A percentile compares a stretch with the other conserved stretches of the same genome.
Conservation (phyloP, 2,329 filamentous ascomycete species). For the Tympanopsis confertula region DNA sequence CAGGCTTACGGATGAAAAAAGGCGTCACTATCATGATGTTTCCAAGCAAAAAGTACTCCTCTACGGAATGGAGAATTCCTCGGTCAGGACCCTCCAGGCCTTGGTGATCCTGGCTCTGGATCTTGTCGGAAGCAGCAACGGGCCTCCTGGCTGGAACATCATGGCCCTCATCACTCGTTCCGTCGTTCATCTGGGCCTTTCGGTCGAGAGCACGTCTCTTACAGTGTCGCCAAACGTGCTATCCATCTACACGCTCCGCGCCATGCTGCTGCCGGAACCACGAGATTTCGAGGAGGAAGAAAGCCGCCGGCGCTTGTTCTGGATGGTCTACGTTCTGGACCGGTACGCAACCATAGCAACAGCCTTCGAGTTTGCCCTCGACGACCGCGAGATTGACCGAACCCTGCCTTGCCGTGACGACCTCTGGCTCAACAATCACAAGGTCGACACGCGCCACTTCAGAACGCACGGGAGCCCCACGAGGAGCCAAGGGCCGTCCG, state of each 20-base stretch:
- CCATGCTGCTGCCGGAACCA: conserved; percentile 73
- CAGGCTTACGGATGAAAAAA: conserved; percentile 60
- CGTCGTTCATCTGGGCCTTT: conserved; percentile 76
- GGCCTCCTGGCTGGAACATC: conserved; percentile 84
- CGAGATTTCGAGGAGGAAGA: conserved; percentile 77
- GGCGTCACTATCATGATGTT: conserved; percentile 64
- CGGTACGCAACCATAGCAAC: conserved; percentile 84
- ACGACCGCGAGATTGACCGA: conserved; percentile 81
- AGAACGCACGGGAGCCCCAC: conserved; percentile 30
- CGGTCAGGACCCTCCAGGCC: conserved; percentile 77
- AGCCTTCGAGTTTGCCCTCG: conserved; percentile 80
- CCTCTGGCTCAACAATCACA: conserved; percentile 70
- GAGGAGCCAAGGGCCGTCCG: conserved; percentile 23
- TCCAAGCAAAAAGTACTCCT: conserved; percentile 80
- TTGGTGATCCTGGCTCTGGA: conserved; percentile 79
- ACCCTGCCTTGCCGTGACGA: conserved; percentile 80
- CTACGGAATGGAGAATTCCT: conserved; percentile 81
- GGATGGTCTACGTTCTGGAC: conserved; percentile 88
- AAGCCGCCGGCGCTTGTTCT: conserved; percentile 72
- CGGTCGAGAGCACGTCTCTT: conserved; percentile 71
- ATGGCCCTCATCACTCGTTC: conserved; percentile 80
- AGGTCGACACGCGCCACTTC: conserved; percentile 79
- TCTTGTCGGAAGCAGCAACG: conserved; percentile 68
- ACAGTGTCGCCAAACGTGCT: conserved; percentile 68
- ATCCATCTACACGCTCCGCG: conserved; percentile 80